Evolutionary conservation across 371 early-diverging fungal species (phyloP), one percentile per base, ranked within the genome.

Genomic region (Mucor sp.): DNA sequence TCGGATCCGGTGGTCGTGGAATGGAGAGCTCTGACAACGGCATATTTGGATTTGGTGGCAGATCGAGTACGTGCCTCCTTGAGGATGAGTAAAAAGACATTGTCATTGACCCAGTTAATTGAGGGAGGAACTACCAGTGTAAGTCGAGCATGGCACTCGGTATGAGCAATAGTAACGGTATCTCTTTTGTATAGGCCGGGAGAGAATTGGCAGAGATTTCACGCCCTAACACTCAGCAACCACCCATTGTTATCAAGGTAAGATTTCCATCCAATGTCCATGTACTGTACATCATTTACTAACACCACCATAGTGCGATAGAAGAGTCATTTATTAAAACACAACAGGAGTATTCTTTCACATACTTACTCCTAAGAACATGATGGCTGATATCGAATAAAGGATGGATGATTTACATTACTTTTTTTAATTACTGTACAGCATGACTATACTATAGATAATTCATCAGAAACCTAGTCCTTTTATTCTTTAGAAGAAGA

Each of bases 21-120:
- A 76, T 97, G 96, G 97, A 87, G 97, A 12, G 94, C 94, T 5
- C 78, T 96, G 67, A 97, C 97, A 0, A 91, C 93, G 11, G 89
- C 88, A 1, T 83, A 95, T 50, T 72, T 96, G 62, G 97, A 96
- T 72, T 74, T 80, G 21, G 87, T 94, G 0, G 93, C 90, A 0
- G 83, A 85, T 7, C 72, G 78, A 4, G 90, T 96, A 14, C 85
- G 91, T 25, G 76, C 82, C 17, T 70, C 71, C 15, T 78, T 91
- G 27, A 80, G 75, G n/a, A 68, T 93, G 47, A 74, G 75, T 35
- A 80, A 80, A 32, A 79, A 80, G 35, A 55, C 85, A 21, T 70
- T 95, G n/a, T 87, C 89, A 30, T 79, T 97, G 47, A 89, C 91
- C 19, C 92, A 94, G 65, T 87, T 97, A 4, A 85, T 96, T 3